Evolutionary conservation across 2,329 filamentous ascomycete species (phyloP).

Genomic region (Alternaria novae-zelandiae): DNA sequence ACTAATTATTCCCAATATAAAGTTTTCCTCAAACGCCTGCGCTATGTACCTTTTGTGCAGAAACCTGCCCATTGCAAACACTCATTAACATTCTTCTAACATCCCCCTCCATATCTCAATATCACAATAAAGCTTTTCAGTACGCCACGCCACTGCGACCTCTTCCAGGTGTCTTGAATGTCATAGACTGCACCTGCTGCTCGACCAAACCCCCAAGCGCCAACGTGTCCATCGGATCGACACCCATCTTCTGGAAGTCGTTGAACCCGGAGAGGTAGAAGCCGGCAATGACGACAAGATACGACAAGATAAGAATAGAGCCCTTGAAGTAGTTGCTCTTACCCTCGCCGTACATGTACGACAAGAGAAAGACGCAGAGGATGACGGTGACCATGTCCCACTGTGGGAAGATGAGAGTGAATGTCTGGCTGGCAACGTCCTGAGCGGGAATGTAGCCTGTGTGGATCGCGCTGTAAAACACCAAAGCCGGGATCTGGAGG

Average conservation of each 20-base stretch:
- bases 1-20: neutral
- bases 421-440: conserved; percentile 68
- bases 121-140: conserved; percentile 9
- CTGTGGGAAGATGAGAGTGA: conserved; percentile 91
- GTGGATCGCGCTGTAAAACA: conserved; percentile 85
- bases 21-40: neutral
- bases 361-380: conserved; percentile 91
- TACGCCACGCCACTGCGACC: conserved; percentile 35
- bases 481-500: conserved; percentile 89
- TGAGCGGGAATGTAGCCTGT: conserved; percentile 62
- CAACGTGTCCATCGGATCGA: conserved; percentile 44
- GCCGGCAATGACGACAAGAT: conserved; percentile 87
- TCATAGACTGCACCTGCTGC: conserved; percentile 41
- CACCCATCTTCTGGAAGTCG: conserved; percentile 54
- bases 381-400: conserved; percentile 99
- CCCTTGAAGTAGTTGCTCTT: conserved; percentile 99
- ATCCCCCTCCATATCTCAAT: neutral
- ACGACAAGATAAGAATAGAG: conserved; percentile 89
- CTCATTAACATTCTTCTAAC: neutral
- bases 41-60: neutral
- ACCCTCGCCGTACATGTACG: conserved; percentile 96
- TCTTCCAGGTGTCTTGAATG: conserved; percentile 41
- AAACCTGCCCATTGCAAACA: neutral
- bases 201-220: conserved; percentile 41
- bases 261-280: conserved; percentile 83